phyloP scores from a whole-genome alignment of 805 yeast genomes.

The Metschnikowia anglica region DNA sequence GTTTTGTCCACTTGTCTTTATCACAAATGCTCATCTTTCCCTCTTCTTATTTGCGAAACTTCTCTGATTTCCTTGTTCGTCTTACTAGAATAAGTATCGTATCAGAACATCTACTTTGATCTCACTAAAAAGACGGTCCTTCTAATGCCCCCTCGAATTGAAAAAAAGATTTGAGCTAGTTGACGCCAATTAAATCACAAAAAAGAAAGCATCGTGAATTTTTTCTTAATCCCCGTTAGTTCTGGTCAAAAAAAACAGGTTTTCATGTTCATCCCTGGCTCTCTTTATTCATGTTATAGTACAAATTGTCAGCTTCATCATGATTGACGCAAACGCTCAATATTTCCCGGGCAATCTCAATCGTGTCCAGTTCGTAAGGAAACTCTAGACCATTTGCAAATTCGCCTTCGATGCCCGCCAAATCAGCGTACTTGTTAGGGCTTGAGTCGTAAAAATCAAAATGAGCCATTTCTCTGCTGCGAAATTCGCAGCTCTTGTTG shows the following conservation, averaged over 20 bases:
- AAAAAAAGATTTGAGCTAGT: too few relatives aligned
- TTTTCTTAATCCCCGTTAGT: too few relatives aligned
- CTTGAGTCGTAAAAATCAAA: constrained; percentile 15
- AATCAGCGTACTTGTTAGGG: constrained; percentile 25
- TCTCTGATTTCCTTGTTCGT: too few relatives aligned
- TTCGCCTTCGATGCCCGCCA: constrained; percentile 35
- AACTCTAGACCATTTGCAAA: constrained; percentile 61
- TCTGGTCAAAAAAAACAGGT: not conserved
- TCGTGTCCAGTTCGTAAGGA: constrained; percentile 58
- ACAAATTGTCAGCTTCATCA: constrained; percentile 77
- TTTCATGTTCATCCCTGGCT: constrained; percentile 1
- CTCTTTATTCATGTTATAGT: constrained; percentile 58
- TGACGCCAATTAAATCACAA: too few relatives aligned
- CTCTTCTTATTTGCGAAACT: too few relatives aligned
- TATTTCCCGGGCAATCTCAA: constrained; percentile 69
- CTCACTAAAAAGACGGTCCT: too few relatives aligned
- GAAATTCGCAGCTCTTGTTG: constrained; percentile 45
- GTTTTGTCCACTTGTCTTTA: too few relatives aligned
- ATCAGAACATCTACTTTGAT: too few relatives aligned
- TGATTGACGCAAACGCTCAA: constrained; percentile 66
- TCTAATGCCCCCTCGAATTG: too few relatives aligned
- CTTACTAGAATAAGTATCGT: too few relatives aligned
- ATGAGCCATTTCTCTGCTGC: constrained; percentile 41
- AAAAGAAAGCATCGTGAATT: too few relatives aligned
- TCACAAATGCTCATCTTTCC: too few relatives aligned